These are phyloP conservation scores for Melocanna baccifera DNA, from an alignment of 176 grass and related monocot species.

Conservation along the genomic window DNA sequence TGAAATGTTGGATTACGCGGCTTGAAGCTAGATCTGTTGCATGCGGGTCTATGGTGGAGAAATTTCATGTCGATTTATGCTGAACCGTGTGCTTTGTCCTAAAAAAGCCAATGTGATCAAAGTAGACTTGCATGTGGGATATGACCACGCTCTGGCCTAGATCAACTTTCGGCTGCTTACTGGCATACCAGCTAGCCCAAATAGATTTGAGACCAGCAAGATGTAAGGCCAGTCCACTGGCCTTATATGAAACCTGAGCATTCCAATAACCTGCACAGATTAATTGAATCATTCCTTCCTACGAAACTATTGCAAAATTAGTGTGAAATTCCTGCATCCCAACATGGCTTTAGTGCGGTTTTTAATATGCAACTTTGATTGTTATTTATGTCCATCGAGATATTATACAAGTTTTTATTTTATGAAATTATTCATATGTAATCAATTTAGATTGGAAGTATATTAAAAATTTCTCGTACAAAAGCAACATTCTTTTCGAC, in stretches of 20 bases:
- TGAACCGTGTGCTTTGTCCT: neutral
- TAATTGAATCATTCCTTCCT: no score
- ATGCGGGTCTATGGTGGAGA: neutral
- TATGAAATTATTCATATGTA: no score
- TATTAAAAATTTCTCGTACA: no score
- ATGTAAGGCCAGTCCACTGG: neutral
- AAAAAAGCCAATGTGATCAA: neutral
- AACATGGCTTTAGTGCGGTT: no score
- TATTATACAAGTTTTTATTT: no score
- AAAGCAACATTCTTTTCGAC: no score
- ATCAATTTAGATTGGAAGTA: no score
- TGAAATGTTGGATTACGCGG: neutral
- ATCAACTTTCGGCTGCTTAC: neutral
- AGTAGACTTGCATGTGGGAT: neutral
- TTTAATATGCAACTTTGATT: no score
- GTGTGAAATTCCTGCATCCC: no score
- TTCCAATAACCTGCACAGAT: neutral
- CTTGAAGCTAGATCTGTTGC: neutral
- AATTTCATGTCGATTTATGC: neutral
- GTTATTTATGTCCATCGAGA: no score
- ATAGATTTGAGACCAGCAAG: neutral
- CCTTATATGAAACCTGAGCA: neutral
- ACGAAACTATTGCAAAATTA: no score
- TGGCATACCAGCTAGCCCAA: neutral
- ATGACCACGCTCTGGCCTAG: neutral